Evolutionary conservation across 2,329 filamentous ascomycete genomes (phyloP).

Genomic region (Fusarium globosum): DNA sequence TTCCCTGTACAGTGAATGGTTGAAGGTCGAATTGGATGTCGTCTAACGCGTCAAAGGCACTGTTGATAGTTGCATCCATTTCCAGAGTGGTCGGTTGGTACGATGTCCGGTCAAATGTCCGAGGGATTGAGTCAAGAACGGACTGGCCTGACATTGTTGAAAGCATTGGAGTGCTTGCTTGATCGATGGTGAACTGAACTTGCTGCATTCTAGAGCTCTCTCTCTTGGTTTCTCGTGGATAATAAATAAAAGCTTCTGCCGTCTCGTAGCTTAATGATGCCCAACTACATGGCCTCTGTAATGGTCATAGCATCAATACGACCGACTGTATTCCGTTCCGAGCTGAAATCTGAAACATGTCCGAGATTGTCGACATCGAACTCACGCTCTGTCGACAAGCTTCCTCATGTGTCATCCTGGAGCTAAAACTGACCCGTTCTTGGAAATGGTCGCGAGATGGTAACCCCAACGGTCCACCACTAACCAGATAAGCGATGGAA

Average conservation of each 20-base stretch:
- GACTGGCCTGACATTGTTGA: background rate
- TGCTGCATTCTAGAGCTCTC: accelerated
- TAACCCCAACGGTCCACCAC: background rate
- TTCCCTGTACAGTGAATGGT: background rate
- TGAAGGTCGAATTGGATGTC: background rate
- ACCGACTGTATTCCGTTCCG: background rate
- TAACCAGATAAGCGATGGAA: background rate
- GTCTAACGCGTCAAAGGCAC: background rate
- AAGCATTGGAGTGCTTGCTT: background rate
- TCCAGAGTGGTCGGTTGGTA: background rate
- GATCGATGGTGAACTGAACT: background rate
- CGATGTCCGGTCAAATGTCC: background rate
- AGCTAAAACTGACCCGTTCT: background rate
- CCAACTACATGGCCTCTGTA: background rate
- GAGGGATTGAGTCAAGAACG: background rate
- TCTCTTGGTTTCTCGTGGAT: background rate
- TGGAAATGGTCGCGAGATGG: background rate
- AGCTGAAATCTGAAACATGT: background rate
- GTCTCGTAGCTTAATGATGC: background rate
- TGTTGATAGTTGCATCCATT: background rate
- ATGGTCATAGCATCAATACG: background rate
- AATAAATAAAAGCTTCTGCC: background rate
- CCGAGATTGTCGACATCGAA: background rate
- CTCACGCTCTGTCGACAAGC: background rate
- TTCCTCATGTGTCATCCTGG: background rate